Percentiles rank a stretch among this genome's conserved stretches.
phyloP scores from a whole-genome alignment of 306 rosid species.

The Mimosa pudica region DNA sequence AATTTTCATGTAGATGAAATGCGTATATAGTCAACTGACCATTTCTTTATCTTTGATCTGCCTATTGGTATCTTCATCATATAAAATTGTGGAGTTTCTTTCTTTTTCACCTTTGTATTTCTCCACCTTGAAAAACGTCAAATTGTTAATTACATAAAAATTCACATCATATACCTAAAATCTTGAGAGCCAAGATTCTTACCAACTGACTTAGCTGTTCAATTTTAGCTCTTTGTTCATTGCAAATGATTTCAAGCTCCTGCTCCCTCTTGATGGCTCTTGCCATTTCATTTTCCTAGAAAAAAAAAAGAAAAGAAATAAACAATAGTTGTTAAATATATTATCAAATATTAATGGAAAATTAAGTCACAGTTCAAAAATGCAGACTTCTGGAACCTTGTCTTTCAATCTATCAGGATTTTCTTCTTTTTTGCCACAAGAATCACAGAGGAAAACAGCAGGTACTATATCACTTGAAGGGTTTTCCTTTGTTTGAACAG shows the following conservation, averaged over 20 bases:
- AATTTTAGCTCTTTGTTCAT: slow-evolving; percentile 71
- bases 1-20: not conserved
- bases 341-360: not conserved
- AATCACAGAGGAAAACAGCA: slow-evolving; percentile 57
- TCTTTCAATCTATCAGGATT: slow-evolving; percentile 37
- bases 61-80: slow-evolving; percentile 46
- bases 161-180: slow-evolving; percentile 12
- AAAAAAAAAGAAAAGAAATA: not conserved
- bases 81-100: slow-evolving; percentile 35
- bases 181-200: slow-evolving; percentile 30
- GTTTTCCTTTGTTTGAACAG: slow-evolving; percentile 46
- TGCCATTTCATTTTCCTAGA: slow-evolving; percentile 34
- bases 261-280: slow-evolving; percentile 44
- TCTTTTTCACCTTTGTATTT: slow-evolving; percentile 54
- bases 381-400: slow-evolving; percentile 46
- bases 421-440: slow-evolving; percentile 62
- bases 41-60: slow-evolving; percentile 39
- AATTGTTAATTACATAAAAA: slow-evolving; percentile 11
- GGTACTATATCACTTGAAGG: slow-evolving; percentile 45
- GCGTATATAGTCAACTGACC: slow-evolving; percentile 29
- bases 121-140: slow-evolving; percentile 52
- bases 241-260: slow-evolving; percentile 70
- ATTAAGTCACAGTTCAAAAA: slow-evolving; percentile 27
- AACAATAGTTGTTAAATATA: slow-evolving; percentile 1
- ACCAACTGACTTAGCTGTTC: slow-evolving; percentile 72